Base-by-base conservation (phyloP, 345 rosid genomes). In the Syzygium grande region DNA sequence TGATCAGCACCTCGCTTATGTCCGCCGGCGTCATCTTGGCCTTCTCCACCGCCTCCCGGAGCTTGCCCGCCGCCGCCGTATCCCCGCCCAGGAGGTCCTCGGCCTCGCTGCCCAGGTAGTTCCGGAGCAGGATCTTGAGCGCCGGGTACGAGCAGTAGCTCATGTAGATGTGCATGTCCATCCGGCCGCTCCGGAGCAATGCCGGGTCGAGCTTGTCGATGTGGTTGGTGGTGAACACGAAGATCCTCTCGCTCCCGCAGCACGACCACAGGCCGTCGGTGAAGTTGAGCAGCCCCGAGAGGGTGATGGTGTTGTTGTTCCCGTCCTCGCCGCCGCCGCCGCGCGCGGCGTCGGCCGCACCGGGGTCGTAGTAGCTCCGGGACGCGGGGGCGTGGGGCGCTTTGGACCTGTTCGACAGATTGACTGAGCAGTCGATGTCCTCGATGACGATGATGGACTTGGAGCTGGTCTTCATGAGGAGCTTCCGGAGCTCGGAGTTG, bases 201-300 rank as follows among this genome's bases (percentile, higher is more conserved):
- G 99, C 99, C 11, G 96, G 94, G 88, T 97, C 99, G 77, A 97
- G 97, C 91, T 95, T 96, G 90, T 97, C 98, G 4, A 95, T 91
- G 91, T 97, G 98, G 89, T 97, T 97, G 3, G 99, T 97, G 2
- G 99, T 97, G 88, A 97, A 96, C 61, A 96, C 99, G 54, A 97
- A 97, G 84, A 97, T 96, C 94, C 95, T 94, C 93, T 97, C 99
- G 87, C 99, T 96, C 22, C 99, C 99, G 84, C 99, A 96, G 84
- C 99, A 96, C 16, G 99, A 97, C 99, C 99, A 97, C 55, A 97
- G 88, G 89, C 99, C 99, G 59, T 97, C 99, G 11, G 98, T 95
- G 90, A 97, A 97, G 91, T 97, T 97, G 93, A 97, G 86, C 87
- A 97, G 89, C 87, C 99, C 99, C 12, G 99, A 97, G 52, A 97